These are phyloP conservation scores for Huntiella moniliformis DNA, from an alignment of 2,329 filamentous ascomycete genomes.

Conservation along the genomic window DNA sequence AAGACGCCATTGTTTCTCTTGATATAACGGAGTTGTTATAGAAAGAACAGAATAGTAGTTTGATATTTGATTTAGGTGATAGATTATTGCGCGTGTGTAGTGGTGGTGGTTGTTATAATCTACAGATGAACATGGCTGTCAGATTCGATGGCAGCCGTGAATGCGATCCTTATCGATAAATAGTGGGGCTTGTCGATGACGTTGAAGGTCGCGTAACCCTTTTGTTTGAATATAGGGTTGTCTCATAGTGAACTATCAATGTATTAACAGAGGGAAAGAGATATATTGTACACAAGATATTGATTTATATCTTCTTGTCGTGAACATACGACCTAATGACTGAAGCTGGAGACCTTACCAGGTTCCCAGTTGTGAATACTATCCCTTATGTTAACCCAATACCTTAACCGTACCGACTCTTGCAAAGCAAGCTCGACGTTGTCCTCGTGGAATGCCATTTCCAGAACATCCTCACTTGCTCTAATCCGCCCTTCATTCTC, in stretches of 20 bases:
- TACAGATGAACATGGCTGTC: not conserved
- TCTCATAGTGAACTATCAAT: no score
- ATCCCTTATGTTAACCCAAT: conserved; percentile 79
- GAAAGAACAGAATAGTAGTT: no score
- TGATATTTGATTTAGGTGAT: no score
- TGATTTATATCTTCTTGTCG: not conserved
- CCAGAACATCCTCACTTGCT: conserved; percentile 43
- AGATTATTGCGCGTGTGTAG: not conserved
- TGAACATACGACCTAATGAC: conserved; percentile 22
- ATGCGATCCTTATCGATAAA: not conserved
- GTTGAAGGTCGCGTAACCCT: no score
- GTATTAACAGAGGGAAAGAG: not conserved
- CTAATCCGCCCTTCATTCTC: conserved; percentile 52
- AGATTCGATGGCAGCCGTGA: not conserved
- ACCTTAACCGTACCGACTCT: conserved; percentile 63
- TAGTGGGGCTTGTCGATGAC: not conserved
- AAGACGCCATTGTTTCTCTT: no score
- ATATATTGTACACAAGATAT: not conserved
- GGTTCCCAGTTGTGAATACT: conserved; percentile 69
- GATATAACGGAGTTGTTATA: no score
- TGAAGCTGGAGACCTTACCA: conserved; percentile 41
- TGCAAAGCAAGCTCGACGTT: conserved; percentile 46
- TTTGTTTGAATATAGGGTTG: no score
- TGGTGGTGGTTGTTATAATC: not conserved
- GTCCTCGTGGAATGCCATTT: conserved; percentile 43